Conservation (phyloP, 371 early-diverging fungal genomes). For the Mucor racemosus region DNA sequence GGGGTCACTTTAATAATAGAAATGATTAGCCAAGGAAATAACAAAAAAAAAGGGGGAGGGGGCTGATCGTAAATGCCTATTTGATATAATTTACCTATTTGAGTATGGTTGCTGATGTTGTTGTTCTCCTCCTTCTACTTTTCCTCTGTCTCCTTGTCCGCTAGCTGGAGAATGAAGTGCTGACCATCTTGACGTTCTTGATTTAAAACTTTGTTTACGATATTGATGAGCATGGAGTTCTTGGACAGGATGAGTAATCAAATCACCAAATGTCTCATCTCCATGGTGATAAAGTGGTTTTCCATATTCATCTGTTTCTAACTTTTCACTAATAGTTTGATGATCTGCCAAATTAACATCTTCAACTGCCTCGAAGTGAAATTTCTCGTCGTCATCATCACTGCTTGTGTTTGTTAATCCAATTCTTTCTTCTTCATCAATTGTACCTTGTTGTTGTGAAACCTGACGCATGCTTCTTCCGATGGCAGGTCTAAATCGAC, state of each 20-base stretch:
- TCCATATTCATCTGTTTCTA: conserved; percentile 23
- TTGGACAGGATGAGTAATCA: conserved; percentile 44
- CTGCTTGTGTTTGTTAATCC: conserved; percentile 22
- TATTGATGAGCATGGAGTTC: conserved; percentile 42
- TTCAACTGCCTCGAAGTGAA: conserved; percentile 14
- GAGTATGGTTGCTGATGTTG: conserved; percentile 5
- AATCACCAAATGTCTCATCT: conserved; percentile 53
- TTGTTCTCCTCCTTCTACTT: not conserved
- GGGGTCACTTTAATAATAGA: not conserved
- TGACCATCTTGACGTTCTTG: conserved; percentile 29
- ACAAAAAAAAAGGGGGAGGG: not conserved
- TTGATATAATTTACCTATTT: conserved; percentile 6
- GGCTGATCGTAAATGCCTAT: conserved; percentile 1
- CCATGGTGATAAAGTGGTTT: conserved; percentile 43
- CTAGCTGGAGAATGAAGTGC: not conserved
- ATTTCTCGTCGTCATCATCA: conserved; percentile 6
- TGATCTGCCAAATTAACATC: not conserved
- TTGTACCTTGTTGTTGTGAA: not conserved
- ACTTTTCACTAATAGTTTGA: conserved; percentile 15
- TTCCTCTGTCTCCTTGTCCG: not conserved
- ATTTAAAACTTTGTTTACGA: conserved; percentile 31
- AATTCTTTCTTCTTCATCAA: conserved; percentile 41
- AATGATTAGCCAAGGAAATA: not conserved
- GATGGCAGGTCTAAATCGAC: conserved; percentile 37
- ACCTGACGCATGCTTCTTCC: conserved; percentile 28